Conservation (phyloP, 2,329 filamentous ascomycete species). For the Pseudocercospora fuligena region DNA sequence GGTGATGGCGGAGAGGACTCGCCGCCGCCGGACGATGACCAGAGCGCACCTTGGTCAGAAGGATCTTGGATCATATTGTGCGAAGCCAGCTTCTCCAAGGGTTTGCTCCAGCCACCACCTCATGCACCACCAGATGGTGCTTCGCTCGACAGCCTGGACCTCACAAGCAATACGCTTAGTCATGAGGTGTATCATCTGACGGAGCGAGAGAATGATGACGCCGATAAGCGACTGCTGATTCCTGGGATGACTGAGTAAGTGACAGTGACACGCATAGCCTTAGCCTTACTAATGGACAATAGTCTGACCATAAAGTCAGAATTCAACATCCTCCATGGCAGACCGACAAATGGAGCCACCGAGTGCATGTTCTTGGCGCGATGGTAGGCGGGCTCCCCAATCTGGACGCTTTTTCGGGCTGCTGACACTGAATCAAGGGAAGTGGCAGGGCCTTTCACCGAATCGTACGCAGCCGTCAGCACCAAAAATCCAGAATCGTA, state of each 20-base stretch:
- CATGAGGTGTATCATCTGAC: slow-evolving; percentile 1
- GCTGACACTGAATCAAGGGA: slow-evolving; percentile 3
- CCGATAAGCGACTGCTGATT: slow-evolving; percentile 1
- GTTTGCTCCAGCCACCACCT: not conserved
- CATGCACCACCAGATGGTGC: not conserved
- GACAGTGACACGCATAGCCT: no score
- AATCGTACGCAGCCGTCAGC: not conserved
- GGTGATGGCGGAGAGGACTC: not conserved
- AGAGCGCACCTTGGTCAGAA: not conserved
- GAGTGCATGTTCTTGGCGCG: slow-evolving; percentile 7
- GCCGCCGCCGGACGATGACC: not conserved
- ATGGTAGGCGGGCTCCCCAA: not conserved
- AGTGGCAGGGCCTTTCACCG: not conserved
- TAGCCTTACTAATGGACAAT: not conserved
- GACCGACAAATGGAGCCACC: not conserved
- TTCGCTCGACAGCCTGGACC: not conserved
- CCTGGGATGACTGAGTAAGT: not conserved
- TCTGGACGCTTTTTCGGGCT: not conserved
- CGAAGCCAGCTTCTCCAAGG: not conserved
- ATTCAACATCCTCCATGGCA: not conserved
- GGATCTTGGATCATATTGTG: not conserved
- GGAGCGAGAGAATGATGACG: not conserved
- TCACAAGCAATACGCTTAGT: not conserved
- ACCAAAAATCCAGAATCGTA: slow-evolving; percentile 7
- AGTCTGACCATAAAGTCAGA: not conserved